Evolutionary conservation across 352 stramenopile species (phyloP).

Genomic region (Phytophthora vignae): DNA sequence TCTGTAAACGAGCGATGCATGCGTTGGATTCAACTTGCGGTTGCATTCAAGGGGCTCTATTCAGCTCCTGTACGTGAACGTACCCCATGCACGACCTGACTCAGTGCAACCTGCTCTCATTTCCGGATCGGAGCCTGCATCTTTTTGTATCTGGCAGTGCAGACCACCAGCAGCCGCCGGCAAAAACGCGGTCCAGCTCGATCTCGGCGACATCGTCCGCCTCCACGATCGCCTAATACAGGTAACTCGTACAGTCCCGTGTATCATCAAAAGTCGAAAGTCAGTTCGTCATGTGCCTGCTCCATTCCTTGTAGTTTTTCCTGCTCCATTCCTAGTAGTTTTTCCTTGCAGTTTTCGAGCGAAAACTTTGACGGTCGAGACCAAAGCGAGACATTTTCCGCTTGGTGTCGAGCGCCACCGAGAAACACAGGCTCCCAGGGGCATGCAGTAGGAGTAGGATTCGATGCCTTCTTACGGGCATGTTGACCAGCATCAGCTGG

Average conservation of each 20-base stretch:
- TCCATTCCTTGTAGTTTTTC: background rate
- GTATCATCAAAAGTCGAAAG: too few relatives aligned
- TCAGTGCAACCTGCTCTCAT: constrained; percentile 11
- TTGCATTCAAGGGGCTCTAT: constrained; percentile 6
- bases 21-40: constrained; percentile 7
- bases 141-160: too few relatives aligned
- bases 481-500: background rate
- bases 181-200: constrained; percentile 2
- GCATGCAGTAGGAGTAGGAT: background rate
- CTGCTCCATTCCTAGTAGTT: background rate
- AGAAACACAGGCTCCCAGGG: background rate
- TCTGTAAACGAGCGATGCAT: constrained; percentile 9
- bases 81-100: constrained; percentile 2
- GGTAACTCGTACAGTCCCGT: too few relatives aligned
- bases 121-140: background rate
- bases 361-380: background rate
- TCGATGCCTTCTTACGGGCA: too few relatives aligned
- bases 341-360: background rate
- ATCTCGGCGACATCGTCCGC: background rate
- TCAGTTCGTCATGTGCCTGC: background rate
- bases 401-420: background rate
- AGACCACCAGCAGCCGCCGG: constrained; percentile 11
- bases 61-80: constrained; percentile 2
- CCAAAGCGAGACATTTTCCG: background rate
- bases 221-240: background rate